Base-by-base conservation (phyloP, 768 basidiomycete species). In the Cystofilobasidium bisporidii region DNA sequence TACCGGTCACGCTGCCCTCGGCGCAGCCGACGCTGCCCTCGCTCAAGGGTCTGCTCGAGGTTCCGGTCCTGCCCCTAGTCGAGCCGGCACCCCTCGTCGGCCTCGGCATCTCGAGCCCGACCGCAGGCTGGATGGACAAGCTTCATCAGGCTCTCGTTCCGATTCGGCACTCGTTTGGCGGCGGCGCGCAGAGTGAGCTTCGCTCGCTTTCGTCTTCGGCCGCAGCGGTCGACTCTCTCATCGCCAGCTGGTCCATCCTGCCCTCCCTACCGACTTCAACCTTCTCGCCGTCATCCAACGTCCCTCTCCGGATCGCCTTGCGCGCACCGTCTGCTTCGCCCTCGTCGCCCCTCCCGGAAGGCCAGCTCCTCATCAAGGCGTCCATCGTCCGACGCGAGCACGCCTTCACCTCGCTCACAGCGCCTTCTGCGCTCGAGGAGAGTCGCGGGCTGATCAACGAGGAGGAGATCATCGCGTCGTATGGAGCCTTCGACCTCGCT, bases 241-340 rank as follows among this genome's bases (percentile, higher is more conserved):
- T 47, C 45, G 45, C 45, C 30, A 59, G 33, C 32, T 69, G 68
- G 68, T 22, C 68, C 2, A 61, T 69, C 48, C 38, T 59, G 8
- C 62, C 63, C 20, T 64, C 62, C 20, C 41, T 64, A 9, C 63
- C 68, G 26, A 69, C 68, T 10, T 59, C 68, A 12, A 60, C 68
- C 22, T 69, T 58, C 68, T 69, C 68, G 40, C 68, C 68, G 12
- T 64, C 68, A 15, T 69, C 68, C 30, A 59, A 57, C 56, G 59
- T 69, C 47, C 68, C 68, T 10, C 62, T 69, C 58, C 43, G 59
- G 38, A 50, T 69, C 28, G 38, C n/a, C 22, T 41, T 69, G 24
- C 20, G 55, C 12, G 22, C 61, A 17, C 26, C 41, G n/a, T 45
- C 60, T 8, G 24, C 24, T 28, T 36, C 38, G 11, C 45, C 40